Base-by-base conservation (phyloP, 2,329 filamentous ascomycete species). In the Ophiocordyceps polyrhachis-furcata region DNA sequence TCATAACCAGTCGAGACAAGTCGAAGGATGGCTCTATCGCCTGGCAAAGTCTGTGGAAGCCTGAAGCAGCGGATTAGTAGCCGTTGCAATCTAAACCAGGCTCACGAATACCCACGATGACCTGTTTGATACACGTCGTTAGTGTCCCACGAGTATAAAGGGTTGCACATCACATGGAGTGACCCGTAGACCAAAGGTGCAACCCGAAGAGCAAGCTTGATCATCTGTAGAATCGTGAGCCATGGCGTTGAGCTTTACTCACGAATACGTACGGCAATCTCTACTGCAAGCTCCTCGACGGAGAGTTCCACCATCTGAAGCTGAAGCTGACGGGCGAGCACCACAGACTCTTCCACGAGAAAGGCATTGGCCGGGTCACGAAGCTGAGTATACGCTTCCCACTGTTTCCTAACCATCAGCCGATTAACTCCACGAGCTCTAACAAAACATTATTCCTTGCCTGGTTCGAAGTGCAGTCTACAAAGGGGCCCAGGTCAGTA, bases 401-500 rank as follows among this genome's bases (percentile, higher is more conserved):
- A 43, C 42, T 43, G 21, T 14, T 12, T 28, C 1, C 20, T 4
- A 6, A 23, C 21, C 21, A 28, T 43, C 13, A 43, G 31, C 35
- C 15, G 35, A 14, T 12, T 17, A 6, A 21, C 19, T 14, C 13
- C 14, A 28, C n/a, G 3, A 13, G 14, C 21, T 25, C 12, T 13
- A 19, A 2, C 20, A 5, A 9, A 31, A 11, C 4, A 2, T 2
- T 19, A 4, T 6, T 23, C 21, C 42, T 43, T 37, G 12, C 42
- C 31, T 43, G 42, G 31, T 43, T 43, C 11, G 42, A 43, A 25
- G 42, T 43, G 42, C 42, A 43, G 31, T 43, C 42, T 21, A 19
- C 42, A 38, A 43, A 38, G 8, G 42, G 31, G 20, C 31, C 42
- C 4, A 43, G 32, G 2, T 43, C 35, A 4, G 17, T 28, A 19